Conservation (phyloP, 2,329 filamentous ascomycete species). For the Venturia pyrina region DNA sequence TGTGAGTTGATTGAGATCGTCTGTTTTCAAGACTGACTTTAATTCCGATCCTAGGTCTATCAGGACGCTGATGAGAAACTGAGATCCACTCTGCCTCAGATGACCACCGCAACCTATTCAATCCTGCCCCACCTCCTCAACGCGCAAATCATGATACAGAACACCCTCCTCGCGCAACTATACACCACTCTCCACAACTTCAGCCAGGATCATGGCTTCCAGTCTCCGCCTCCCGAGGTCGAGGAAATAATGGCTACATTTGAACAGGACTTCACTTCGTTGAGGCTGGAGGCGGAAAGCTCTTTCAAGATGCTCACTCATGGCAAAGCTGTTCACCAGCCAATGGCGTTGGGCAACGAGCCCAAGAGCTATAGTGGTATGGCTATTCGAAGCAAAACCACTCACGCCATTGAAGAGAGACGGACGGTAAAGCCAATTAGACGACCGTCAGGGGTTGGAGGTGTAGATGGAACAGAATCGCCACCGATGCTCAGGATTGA, state of each 20-base stretch:
- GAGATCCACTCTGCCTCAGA: slow-evolving; percentile 57
- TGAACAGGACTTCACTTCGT: slow-evolving; percentile 51
- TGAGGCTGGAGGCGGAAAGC: slow-evolving; percentile 57
- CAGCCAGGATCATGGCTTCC: slow-evolving; percentile 58
- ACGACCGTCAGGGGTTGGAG: slow-evolving; percentile 1
- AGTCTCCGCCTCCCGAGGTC: slow-evolving; percentile 62
- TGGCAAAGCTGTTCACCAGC: slow-evolving; percentile 55
- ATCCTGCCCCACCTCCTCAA: slow-evolving; percentile 64
- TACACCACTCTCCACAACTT: slow-evolving; percentile 70
- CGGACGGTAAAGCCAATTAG: neutral
- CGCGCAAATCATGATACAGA: slow-evolving; percentile 65
- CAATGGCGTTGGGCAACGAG: slow-evolving; percentile 35
- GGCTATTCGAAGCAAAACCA: slow-evolving; percentile 32
- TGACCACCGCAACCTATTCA: slow-evolving; percentile 61
- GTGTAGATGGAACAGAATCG: neutral
- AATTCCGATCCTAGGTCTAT: slow-evolving; percentile 48
- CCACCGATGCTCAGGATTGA: slow-evolving; percentile 1
- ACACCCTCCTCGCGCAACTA: slow-evolving; percentile 64
- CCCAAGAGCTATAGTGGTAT: slow-evolving; percentile 8
- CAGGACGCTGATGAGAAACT: slow-evolving; percentile 65
- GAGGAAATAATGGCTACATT: slow-evolving; percentile 59
- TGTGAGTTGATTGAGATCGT: slow-evolving; percentile 33
- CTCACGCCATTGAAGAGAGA: neutral
- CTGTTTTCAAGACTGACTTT: neutral
- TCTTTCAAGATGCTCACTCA: slow-evolving; percentile 51